phyloP scores from a whole-genome alignment of 2,329 filamentous ascomycete species.

The Nemania abortiva region DNA sequence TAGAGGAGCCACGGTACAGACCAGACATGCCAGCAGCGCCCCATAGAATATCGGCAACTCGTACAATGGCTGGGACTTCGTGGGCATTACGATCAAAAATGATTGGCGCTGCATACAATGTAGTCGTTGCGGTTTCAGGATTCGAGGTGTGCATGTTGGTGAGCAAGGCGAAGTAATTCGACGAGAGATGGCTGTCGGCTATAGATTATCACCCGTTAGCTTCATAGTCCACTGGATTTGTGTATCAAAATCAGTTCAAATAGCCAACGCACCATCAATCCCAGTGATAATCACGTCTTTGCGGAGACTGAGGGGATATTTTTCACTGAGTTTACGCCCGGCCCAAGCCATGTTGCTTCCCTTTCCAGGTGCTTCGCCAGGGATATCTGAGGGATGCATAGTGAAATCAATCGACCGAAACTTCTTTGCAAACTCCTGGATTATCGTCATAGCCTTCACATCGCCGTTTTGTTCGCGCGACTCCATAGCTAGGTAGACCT shows the following conservation, averaged over 20 bases:
- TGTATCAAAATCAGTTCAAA: neutral
- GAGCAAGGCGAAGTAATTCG: conserved; percentile 75
- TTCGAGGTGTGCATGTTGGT: conserved; percentile 71
- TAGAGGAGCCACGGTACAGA: conserved; percentile 71
- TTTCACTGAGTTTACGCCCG: conserved; percentile 72
- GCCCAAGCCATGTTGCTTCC: conserved; percentile 81
- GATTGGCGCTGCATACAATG: conserved; percentile 76
- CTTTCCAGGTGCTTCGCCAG: conserved; percentile 77
- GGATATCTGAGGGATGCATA: conserved; percentile 73
- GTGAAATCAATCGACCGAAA: conserved; percentile 77
- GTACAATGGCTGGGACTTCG: conserved; percentile 73
- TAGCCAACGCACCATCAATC: conserved; percentile 72
- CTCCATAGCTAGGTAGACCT: conserved; percentile 82
- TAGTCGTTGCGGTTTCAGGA: conserved; percentile 70
- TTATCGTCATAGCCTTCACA: conserved; percentile 71
- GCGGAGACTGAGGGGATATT: conserved; percentile 64
- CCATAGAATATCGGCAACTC: conserved; percentile 80
- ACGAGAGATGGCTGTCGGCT: conserved; percentile 78
- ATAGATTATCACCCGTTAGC: conserved; percentile 44
- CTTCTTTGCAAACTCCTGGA: conserved; percentile 72
- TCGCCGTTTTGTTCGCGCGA: conserved; percentile 72
- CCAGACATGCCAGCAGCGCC: conserved; percentile 77
- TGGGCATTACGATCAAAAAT: conserved; percentile 81
- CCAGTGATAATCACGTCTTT: conserved; percentile 76
- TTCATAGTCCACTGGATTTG: neutral